phyloP scores from a whole-genome alignment of 2,329 filamentous ascomycete species.

The Zelopaecilomyces penicillatus region DNA sequence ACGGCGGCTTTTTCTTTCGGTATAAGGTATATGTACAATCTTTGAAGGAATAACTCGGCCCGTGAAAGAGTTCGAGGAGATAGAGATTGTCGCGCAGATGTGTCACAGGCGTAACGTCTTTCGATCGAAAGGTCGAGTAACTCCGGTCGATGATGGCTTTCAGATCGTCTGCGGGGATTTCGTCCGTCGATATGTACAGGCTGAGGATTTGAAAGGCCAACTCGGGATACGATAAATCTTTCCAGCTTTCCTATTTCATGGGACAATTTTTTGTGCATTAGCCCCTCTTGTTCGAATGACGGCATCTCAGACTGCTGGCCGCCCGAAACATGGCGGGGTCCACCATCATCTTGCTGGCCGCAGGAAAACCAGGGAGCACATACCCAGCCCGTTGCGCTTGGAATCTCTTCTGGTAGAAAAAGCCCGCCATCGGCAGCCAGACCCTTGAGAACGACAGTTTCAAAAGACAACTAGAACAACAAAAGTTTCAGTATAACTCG shows the following conservation, averaged over 20 bases:
- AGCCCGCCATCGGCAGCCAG: constrained; percentile 80
- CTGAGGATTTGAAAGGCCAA: constrained; percentile 79
- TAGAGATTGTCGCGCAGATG: constrained; percentile 71
- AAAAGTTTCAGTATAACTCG: background rate
- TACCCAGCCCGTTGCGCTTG: constrained; percentile 25
- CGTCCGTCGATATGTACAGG: constrained; percentile 74
- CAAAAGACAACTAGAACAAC: constrained; percentile 65
- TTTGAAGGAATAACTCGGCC: constrained; percentile 92
- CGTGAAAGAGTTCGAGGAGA: constrained; percentile 91
- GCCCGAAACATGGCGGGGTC: background rate
- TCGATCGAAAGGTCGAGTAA: constrained; percentile 75
- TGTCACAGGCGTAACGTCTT: constrained; percentile 65
- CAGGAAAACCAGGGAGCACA: background rate
- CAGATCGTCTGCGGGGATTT: constrained; percentile 75
- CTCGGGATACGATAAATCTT: constrained; percentile 68
- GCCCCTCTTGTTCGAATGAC: too few relatives aligned
- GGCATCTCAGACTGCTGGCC: too few relatives aligned
- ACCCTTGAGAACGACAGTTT: constrained; percentile 83
- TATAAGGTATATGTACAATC: constrained; percentile 48
- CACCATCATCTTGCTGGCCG: background rate
- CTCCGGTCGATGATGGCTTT: constrained; percentile 75
- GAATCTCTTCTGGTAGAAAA: constrained; percentile 80
- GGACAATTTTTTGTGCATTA: too few relatives aligned
- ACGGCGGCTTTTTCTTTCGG: background rate
- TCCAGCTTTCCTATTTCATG: constrained; percentile 46